Percentiles rank a stretch among this genome's conserved stretches.
Conservation (phyloP, 257 asterid species). For the Lavandula angustifolia region DNA sequence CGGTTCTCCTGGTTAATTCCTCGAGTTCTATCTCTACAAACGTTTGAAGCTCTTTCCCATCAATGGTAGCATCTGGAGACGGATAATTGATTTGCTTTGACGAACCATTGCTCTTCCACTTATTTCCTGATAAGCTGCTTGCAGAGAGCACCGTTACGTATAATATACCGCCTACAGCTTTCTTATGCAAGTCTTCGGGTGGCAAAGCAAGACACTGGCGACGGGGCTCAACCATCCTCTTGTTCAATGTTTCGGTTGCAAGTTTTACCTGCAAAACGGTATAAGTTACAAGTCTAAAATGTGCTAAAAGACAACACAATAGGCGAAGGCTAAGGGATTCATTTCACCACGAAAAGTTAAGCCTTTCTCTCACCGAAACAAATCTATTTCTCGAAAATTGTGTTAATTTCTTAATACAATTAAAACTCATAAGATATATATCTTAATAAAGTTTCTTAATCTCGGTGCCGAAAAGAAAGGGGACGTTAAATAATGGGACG, state of each 20-base stretch:
- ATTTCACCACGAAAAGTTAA: too few species aligned
- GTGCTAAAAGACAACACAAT: neutral
- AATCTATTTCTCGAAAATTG: too few species aligned
- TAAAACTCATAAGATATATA: too few species aligned
- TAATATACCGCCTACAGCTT: slow-evolving; percentile 77
- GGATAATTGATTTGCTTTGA: slow-evolving; percentile 42
- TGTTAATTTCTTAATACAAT: too few species aligned
- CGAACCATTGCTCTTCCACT: slow-evolving; percentile 46
- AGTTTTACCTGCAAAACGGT: slow-evolving; percentile 66
- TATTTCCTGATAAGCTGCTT: slow-evolving; percentile 54
- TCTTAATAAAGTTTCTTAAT: too few species aligned
- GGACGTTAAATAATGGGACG: too few species aligned
- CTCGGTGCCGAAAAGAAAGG: too few species aligned
- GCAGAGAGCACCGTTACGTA: slow-evolving; percentile 71
- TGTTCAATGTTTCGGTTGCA: slow-evolving; percentile 67
- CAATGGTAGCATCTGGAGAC: slow-evolving; percentile 41
- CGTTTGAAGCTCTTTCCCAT: slow-evolving; percentile 63
- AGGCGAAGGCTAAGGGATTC: neutral
- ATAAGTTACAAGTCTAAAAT: neutral
- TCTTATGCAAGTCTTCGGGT: slow-evolving; percentile 64
- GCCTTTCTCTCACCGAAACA: too few species aligned
- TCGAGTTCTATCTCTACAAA: slow-evolving; percentile 88
- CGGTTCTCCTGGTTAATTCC: slow-evolving; percentile 81
- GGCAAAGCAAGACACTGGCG: slow-evolving; percentile 91
- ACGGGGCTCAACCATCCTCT: slow-evolving; percentile 94